A percentile compares a stretch with the other conserved stretches of the same genome.
Evolutionary conservation across 2,329 filamentous ascomycete genomes (phyloP).

Genomic region (Pyricularia grisea): DNA sequence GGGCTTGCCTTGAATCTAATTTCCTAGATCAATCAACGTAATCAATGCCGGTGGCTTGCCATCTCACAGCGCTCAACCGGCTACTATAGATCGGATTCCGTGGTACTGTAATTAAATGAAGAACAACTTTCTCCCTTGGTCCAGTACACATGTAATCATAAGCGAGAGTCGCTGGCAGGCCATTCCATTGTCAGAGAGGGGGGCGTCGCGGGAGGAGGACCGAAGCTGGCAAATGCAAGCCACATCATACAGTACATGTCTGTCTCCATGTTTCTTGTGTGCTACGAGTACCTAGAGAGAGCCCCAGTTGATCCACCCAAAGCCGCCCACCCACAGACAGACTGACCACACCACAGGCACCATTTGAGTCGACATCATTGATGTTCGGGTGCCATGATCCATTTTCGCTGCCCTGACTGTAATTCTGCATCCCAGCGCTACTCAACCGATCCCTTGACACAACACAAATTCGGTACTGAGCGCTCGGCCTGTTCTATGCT

Average conservation of each 20-base stretch:
- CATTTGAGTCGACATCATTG: neutral
- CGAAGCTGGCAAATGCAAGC: neutral
- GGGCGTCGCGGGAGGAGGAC: neutral
- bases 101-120: no score
- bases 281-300: neutral
- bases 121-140: neutral
- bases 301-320: neutral
- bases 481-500: neutral
- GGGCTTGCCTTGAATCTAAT: neutral
- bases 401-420: neutral
- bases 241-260: neutral
- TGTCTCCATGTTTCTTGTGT: neutral
- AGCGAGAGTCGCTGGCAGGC: neutral
- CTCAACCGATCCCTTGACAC: neutral
- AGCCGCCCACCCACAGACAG: neutral
- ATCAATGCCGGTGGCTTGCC: neutral
- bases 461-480: neutral
- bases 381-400: neutral
- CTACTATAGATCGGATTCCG: no score
- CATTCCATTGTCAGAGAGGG: neutral
- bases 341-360: neutral
- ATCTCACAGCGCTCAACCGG: neutral
- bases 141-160: neutral
- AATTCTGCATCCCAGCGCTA: neutral
- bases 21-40: neutral